Evolutionary conservation across 108 stramenopile species (phyloP).

Genomic region (Mayamaea pseudoterrestris): DNA sequence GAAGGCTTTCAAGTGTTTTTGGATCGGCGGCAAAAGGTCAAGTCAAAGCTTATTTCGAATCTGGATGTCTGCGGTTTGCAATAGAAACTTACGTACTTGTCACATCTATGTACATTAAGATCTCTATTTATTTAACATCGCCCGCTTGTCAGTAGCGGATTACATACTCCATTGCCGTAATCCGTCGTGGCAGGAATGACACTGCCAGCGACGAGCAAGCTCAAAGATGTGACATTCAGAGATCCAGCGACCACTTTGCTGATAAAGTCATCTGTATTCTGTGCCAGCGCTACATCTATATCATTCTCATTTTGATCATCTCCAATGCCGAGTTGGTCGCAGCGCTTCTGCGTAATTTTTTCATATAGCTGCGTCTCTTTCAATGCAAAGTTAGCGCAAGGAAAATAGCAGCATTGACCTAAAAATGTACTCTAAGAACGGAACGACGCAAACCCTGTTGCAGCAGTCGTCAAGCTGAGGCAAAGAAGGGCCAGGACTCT

Average conservation of each 20-base stretch:
- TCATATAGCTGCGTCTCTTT: no score
- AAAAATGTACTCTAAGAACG: no score
- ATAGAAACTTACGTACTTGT: no score
- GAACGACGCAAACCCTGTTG: no score
- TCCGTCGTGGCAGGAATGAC: slow-evolving; percentile 56
- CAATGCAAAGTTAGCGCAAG: no score
- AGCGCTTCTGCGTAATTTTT: slow-evolving; percentile 33
- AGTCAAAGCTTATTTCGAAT: slow-evolving; percentile 54
- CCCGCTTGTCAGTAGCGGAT: slow-evolving; percentile 60
- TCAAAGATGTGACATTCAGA: slow-evolving; percentile 57
- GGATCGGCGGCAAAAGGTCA: slow-evolving; percentile 66
- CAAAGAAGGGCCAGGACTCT: no score
- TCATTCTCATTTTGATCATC: slow-evolving; percentile 86
- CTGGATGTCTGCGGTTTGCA: slow-evolving; percentile 59
- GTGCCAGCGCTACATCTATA: slow-evolving; percentile 49
- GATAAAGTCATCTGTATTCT: slow-evolving; percentile 72
- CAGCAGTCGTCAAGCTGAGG: no score
- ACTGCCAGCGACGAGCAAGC: slow-evolving; percentile 58
- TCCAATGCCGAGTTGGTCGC: slow-evolving; percentile 58
- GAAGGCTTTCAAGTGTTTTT: slow-evolving; percentile 62
- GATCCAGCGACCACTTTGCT: slow-evolving; percentile 83
- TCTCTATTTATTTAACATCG: no score
- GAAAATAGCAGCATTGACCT: no score
- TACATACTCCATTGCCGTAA: slow-evolving; percentile 76
- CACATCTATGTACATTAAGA: no score